phyloP scores from a whole-genome alignment of 805 yeast genomes.

The Debaryomyces prosopidis region DNA sequence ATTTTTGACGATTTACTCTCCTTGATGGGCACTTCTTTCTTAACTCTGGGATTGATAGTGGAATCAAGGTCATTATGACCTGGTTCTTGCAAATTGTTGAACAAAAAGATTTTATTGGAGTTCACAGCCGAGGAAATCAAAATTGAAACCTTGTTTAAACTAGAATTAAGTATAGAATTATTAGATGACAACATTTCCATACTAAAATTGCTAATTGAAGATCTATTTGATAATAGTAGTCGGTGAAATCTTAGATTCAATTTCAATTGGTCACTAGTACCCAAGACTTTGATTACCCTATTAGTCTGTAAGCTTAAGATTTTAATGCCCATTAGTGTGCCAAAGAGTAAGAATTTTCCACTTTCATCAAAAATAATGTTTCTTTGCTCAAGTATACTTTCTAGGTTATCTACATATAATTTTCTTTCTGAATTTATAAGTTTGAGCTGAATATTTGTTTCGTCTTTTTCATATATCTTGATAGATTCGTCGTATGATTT shows the following conservation, averaged over 20 bases:
- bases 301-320: constrained; percentile 9
- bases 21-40: background rate
- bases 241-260: constrained; percentile 8
- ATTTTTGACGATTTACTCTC: constrained; percentile 5
- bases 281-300: constrained; percentile 9
- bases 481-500: constrained; percentile 8
- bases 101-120: constrained; percentile 11
- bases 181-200: constrained; percentile 17
- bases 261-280: constrained; percentile 10
- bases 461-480: constrained; percentile 2
- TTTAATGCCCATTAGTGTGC: constrained; percentile 11
- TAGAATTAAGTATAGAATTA: constrained; percentile 16
- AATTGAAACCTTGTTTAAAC: constrained; percentile 10
- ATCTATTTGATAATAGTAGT: constrained; percentile 11
- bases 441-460: background rate
- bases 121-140: constrained; percentile 13
- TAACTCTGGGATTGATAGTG: constrained; percentile 1
- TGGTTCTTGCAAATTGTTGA: constrained; percentile 4
- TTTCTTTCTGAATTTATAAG: constrained; percentile 3
- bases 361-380: constrained; percentile 9
- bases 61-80: constrained; percentile 8
- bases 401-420: background rate
- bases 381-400: background rate
- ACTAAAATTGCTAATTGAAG: constrained; percentile 8
- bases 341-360: constrained; percentile 8